These are phyloP conservation scores for Coemansia sp. DNA, from an alignment of 192 early-diverging fungal genomes.

Conservation along the genomic window DNA sequence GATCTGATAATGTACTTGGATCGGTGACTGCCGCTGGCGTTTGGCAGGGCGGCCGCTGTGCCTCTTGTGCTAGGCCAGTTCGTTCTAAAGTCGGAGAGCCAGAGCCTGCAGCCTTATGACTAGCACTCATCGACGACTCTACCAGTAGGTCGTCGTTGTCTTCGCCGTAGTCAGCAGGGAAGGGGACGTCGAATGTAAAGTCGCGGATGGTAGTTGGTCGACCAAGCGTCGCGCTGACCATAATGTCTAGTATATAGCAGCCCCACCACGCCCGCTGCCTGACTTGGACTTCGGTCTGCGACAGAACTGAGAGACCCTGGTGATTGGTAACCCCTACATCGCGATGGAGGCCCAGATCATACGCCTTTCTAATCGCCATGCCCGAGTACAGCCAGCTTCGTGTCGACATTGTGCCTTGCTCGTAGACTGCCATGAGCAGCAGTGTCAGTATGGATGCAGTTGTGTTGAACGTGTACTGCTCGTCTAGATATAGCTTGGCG, in stretches of 20 bases:
- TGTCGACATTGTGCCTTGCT: slow-evolving; percentile 70
- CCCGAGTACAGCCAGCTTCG: slow-evolving; percentile 75
- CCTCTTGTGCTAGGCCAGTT: not conserved
- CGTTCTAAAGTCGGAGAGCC: not conserved
- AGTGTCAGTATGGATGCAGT: slow-evolving; percentile 64
- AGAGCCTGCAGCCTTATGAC: not conserved
- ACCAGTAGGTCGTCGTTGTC: slow-evolving; percentile 48
- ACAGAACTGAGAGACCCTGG: slow-evolving; percentile 26
- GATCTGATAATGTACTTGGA: not conserved
- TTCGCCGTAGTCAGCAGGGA: slow-evolving; percentile 43
- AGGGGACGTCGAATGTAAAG: slow-evolving; percentile 55
- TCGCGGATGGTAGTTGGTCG: slow-evolving; percentile 56
- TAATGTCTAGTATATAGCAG: slow-evolving; percentile 71
- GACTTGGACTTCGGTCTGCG: slow-evolving; percentile 60
- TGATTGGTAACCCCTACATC: slow-evolving; percentile 53
- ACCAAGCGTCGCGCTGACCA: slow-evolving; percentile 67
- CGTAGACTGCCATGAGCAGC: slow-evolving; percentile 67
- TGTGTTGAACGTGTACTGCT: slow-evolving; percentile 69
- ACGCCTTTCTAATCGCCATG: slow-evolving; percentile 79
- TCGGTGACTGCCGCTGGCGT: not conserved
- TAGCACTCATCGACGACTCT: slow-evolving; percentile 11
- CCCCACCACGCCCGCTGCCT: slow-evolving; percentile 77
- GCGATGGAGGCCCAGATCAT: slow-evolving; percentile 75
- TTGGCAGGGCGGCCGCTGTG: not conserved
- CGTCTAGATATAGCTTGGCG: slow-evolving; percentile 69